Evolutionary conservation across 2,329 filamentous ascomycete species (phyloP).

Genomic region (Trichoderma sp.): DNA sequence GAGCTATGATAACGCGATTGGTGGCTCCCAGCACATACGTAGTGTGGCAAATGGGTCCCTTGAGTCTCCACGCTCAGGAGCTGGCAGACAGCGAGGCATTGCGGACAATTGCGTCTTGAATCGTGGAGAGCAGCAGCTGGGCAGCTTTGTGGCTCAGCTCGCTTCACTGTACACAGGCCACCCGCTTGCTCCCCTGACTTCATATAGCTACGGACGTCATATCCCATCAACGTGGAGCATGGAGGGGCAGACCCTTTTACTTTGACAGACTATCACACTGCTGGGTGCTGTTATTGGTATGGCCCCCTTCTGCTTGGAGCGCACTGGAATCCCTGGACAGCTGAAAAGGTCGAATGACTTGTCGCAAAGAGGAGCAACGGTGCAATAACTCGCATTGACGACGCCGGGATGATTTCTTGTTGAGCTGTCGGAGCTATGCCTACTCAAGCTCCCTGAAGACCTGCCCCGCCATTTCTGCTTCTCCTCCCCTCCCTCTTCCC

Average conservation of each 20-base stretch:
- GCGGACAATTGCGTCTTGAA: background rate
- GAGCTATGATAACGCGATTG: constrained; percentile 22
- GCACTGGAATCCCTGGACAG: background rate
- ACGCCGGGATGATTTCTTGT: background rate
- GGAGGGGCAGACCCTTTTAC: constrained; percentile 7
- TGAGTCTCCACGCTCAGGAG: constrained; percentile 12
- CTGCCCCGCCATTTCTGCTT: constrained; percentile 13
- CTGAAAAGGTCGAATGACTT: constrained; percentile 19
- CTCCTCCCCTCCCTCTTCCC: background rate
- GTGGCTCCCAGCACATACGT: constrained; percentile 20
- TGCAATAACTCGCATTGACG: background rate
- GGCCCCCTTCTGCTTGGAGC: background rate
- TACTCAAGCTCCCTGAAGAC: constrained; percentile 4
- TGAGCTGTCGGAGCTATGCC: constrained; percentile 17
- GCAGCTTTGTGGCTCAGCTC: constrained; percentile 17
- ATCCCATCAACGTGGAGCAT: constrained; percentile 15
- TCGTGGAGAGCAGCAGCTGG: constrained; percentile 15
- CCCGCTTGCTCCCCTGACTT: constrained; percentile 1
- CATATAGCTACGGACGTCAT: constrained; percentile 11
- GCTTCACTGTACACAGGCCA: background rate
- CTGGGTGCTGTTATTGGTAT: background rate
- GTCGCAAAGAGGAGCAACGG: background rate
- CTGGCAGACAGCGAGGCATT: background rate
- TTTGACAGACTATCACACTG: background rate
- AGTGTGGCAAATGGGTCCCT: constrained; percentile 19